phyloP scores from a whole-genome alignment of 1,284 basidiomycete genomes.

The Ustilago lituana region DNA sequence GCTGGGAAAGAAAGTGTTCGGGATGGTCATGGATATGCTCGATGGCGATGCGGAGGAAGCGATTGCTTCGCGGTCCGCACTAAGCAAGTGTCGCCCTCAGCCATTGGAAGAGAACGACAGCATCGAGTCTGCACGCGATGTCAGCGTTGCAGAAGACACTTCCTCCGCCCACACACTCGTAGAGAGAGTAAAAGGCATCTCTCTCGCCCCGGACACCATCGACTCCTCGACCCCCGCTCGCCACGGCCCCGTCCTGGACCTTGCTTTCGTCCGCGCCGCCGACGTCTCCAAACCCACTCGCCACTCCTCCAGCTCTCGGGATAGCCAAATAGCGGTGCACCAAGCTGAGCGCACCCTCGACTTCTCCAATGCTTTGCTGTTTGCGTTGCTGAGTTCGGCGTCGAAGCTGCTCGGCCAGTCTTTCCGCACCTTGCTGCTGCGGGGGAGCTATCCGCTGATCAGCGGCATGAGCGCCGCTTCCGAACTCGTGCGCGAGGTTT shows the following conservation, averaged over 20 bases:
- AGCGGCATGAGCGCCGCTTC: slow-evolving; percentile 38
- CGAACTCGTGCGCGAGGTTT: slow-evolving; percentile 12
- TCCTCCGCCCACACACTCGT: slow-evolving; percentile 6
- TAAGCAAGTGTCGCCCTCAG: too few relatives aligned
- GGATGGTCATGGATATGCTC: slow-evolving; percentile 40
- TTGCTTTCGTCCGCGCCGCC: slow-evolving; percentile 41
- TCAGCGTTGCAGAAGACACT: neutral
- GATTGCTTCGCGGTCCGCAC: neutral
- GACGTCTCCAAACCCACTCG: slow-evolving; percentile 11
- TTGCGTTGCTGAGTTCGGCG: slow-evolving; percentile 41
- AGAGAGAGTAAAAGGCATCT: slow-evolving; percentile 37
- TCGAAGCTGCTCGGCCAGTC: slow-evolving; percentile 54
- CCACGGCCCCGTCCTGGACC: slow-evolving; percentile 48
- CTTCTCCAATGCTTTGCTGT: slow-evolving; percentile 34
- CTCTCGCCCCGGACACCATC: slow-evolving; percentile 14
- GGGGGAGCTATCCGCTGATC: slow-evolving; percentile 55
- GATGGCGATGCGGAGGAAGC: slow-evolving; percentile 50
- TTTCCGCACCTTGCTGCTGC: slow-evolving; percentile 51
- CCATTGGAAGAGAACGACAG: too few relatives aligned
- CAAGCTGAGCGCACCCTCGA: slow-evolving; percentile 13
- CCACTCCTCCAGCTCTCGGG: neutral
- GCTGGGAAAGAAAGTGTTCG: slow-evolving; percentile 37
- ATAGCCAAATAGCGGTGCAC: slow-evolving; percentile 2
- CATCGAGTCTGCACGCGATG: neutral
- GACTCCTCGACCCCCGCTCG: slow-evolving; percentile 9